Evolutionary conservation across 768 basidiomycete genomes (phyloP).

Genomic region (Kwoniella botswanensis): DNA sequence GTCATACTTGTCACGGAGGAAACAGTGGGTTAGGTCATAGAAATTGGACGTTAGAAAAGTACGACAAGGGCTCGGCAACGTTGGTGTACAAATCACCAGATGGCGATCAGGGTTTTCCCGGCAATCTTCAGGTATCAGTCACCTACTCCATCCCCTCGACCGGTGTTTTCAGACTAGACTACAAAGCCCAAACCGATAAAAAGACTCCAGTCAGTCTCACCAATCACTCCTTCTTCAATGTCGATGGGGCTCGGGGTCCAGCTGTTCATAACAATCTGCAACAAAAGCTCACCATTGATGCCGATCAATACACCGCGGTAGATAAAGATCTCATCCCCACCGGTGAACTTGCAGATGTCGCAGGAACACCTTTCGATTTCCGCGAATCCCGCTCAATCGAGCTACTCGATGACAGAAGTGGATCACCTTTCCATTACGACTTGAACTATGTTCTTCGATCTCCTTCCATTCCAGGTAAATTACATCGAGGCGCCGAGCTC

Average conservation of each 20-base stretch:
- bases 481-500: constrained; percentile 25
- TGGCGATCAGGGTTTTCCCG: constrained; percentile 28
- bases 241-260: constrained; percentile 21
- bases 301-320: constrained; percentile 26
- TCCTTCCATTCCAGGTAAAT: neutral
- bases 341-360: constrained; percentile 22
- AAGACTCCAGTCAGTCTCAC: constrained; percentile 28
- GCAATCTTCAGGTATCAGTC: constrained; percentile 12
- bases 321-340: constrained; percentile 27
- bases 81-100: constrained; percentile 7
- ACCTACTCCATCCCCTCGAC: constrained; percentile 23
- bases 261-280: constrained; percentile 15
- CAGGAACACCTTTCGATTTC: constrained; percentile 28
- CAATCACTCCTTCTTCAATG: constrained; percentile 31
- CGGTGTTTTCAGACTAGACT: constrained; percentile 17
- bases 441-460: constrained; percentile 19
- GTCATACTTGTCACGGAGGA: constrained; percentile 28
- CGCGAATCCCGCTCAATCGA: constrained; percentile 14
- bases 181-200: constrained; percentile 26
- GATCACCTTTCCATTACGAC: constrained; percentile 29
- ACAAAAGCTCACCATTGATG: constrained; percentile 27
- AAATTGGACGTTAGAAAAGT: constrained; percentile 15
- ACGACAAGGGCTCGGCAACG: constrained; percentile 14
- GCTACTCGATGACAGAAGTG: constrained; percentile 2
- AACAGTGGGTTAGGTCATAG: constrained; percentile 19